Evolutionary conservation across 2,329 filamentous ascomycete genomes (phyloP).

Genomic region (Botrytis deweyae): DNA sequence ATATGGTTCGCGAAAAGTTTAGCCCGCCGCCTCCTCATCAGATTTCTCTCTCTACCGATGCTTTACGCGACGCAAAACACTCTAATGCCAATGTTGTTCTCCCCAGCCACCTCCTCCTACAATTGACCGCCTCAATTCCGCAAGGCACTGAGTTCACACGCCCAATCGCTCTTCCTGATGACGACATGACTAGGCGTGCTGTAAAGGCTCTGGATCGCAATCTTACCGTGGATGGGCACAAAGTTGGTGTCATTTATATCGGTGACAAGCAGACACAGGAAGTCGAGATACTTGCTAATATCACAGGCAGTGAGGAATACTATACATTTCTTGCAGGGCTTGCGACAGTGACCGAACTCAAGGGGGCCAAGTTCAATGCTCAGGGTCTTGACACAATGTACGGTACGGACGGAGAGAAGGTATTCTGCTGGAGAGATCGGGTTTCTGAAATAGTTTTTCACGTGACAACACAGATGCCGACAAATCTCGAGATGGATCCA

Average conservation of each 20-base stretch:
- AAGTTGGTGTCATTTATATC: conserved; percentile 92
- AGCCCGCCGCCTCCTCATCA: conserved; percentile 58
- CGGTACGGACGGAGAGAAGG: conserved; percentile 80
- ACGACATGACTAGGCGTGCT: conserved; percentile 56
- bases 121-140: conserved; percentile 63
- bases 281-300: conserved; percentile 81
- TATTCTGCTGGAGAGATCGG: conserved; percentile 91
- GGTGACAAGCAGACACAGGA: conserved; percentile 83
- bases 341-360: conserved; percentile 76
- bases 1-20: conserved; percentile 56
- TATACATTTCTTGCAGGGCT: conserved; percentile 79
- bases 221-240: conserved; percentile 90
- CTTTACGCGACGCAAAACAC: conserved; percentile 51
- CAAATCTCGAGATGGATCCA: conserved; percentile 72
- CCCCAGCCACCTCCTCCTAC: conserved; percentile 72
- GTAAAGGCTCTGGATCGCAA: conserved; percentile 82
- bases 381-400: conserved; percentile 81
- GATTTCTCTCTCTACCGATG: conserved; percentile 48
- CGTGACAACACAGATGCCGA: conserved; percentile 96
- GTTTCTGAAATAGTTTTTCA: conserved; percentile 96
- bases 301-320: conserved; percentile 83
- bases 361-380: conserved; percentile 85
- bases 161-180: conserved; percentile 72
- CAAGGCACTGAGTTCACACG: conserved; percentile 58
- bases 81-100: conserved; percentile 59